Conservation (phyloP, 2,329 filamentous ascomycete species). For the Cryphonectria naterciae region DNA sequence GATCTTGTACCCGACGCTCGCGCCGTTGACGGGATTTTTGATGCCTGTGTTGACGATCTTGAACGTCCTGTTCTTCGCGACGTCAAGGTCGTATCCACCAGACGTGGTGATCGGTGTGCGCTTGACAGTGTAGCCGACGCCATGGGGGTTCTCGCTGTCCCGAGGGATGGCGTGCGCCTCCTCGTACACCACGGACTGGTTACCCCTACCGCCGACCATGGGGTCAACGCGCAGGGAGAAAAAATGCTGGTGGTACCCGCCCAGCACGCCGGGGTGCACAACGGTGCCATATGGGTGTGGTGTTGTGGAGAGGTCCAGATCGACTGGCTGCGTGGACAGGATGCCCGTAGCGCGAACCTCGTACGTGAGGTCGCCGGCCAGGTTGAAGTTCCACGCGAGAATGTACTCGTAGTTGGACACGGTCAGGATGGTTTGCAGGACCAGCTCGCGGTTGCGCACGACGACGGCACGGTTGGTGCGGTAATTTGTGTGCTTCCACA, state of each 20-base stretch:
- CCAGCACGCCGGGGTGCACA: constrained; percentile 64
- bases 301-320: constrained; percentile 58
- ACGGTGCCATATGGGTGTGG: constrained; percentile 59
- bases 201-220: constrained; percentile 60
- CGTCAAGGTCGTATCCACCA: constrained; percentile 51
- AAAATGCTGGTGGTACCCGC: constrained; percentile 75
- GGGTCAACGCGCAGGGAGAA: constrained; percentile 70
- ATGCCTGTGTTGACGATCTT: constrained; percentile 60
- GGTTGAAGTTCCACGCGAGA: constrained; percentile 47
- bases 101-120: constrained; percentile 52
- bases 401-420: constrained; percentile 60
- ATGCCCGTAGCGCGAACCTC: constrained; percentile 48
- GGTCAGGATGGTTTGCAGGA: constrained; percentile 61
- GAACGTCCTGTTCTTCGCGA: constrained; percentile 55
- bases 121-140: constrained; percentile 51
- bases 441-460: constrained; percentile 54
- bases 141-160: constrained; percentile 51
- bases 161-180: constrained; percentile 59
- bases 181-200: constrained; percentile 60
- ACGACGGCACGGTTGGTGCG: constrained; percentile 56
- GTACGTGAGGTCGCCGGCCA: constrained; percentile 43
- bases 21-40: constrained; percentile 57
- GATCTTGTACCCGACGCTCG: constrained; percentile 60
- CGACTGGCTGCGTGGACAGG: constrained; percentile 55
- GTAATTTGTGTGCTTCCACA: constrained; percentile 62